Conservation (phyloP, 148 eudicot genomes). For the Drosera capensis region DNA sequence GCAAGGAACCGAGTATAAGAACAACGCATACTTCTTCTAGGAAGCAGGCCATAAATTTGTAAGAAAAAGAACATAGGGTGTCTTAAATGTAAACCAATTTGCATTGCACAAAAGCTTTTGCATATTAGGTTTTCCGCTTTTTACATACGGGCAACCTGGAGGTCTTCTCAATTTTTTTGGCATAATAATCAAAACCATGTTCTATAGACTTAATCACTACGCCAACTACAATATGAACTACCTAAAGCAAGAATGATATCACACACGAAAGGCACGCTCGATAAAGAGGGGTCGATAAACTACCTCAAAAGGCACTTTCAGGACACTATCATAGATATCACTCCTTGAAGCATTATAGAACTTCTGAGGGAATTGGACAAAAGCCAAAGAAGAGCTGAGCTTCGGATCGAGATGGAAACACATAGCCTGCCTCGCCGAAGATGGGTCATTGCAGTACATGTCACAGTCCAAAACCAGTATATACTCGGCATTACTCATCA, state of each 20-base stretch:
- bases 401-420: conserved; percentile 29
- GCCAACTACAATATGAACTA: too few species aligned
- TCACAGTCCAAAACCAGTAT: conserved; percentile 30
- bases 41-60: neutral
- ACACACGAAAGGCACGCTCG: neutral
- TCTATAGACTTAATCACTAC: too few species aligned
- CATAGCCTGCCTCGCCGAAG: conserved; percentile 29
- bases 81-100: too few species aligned
- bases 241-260: conserved; percentile 1
- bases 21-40: neutral
- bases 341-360: conserved; percentile 14
- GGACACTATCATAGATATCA: conserved; percentile 36
- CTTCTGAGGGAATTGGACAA: conserved; percentile 30
- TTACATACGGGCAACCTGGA: too few species aligned
- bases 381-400: conserved; percentile 10
- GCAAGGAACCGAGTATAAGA: neutral
- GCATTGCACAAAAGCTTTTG: too few species aligned
- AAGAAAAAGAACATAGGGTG: too few species aligned
- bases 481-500: conserved; percentile 20
- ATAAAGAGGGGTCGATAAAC: neutral
- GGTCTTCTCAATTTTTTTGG: too few species aligned
- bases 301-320: conserved; percentile 19
- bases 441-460: conserved; percentile 31
- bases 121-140: too few species aligned
- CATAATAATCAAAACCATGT: too few species aligned